phyloP scores from a whole-genome alignment of 352 stramenopile genomes.

The Aphanomyces cochlioides region DNA sequence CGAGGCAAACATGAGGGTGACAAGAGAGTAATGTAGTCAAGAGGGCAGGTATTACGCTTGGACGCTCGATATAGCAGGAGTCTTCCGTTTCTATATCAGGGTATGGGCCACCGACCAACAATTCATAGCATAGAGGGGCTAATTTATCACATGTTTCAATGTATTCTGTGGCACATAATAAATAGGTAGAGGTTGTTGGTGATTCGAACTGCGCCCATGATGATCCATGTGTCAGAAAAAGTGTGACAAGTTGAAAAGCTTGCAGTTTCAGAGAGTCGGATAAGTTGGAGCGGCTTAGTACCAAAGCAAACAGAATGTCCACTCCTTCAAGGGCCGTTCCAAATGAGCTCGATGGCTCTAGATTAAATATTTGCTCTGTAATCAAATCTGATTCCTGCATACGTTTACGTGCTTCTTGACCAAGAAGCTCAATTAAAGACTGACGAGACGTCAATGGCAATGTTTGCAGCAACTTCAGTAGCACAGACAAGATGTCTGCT shows the following conservation, averaged over 20 bases:
- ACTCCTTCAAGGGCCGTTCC: not conserved
- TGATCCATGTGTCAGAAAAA: not conserved
- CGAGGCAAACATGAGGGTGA: not conserved
- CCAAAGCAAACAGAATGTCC: conserved; percentile 21
- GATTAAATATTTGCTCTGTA: not conserved
- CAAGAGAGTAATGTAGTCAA: not conserved
- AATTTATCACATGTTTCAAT: conserved; percentile 12
- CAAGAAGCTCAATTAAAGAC: not conserved
- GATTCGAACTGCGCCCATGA: not conserved
- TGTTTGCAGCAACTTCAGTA: not conserved
- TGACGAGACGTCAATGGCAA: not conserved
- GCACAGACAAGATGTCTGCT: not conserved
- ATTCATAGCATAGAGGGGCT: not conserved
- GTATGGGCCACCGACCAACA: not conserved
- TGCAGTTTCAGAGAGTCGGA: conserved; percentile 2
- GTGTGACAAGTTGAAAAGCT: not conserved
- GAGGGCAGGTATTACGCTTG: conserved; percentile 1
- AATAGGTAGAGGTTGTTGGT: not conserved
- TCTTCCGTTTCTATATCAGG: too few relatives aligned
- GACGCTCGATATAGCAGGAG: not conserved
- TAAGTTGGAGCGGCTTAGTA: conserved; percentile 8
- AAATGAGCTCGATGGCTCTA: conserved; percentile 19
- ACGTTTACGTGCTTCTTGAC: conserved; percentile 1
- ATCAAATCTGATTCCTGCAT: conserved; percentile 13
- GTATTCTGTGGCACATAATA: conserved; percentile 13